Evolutionary conservation across 1,284 basidiomycete species (phyloP), one percentile per base, ranked within the genome.

Genomic region (Puccinia polysora): DNA sequence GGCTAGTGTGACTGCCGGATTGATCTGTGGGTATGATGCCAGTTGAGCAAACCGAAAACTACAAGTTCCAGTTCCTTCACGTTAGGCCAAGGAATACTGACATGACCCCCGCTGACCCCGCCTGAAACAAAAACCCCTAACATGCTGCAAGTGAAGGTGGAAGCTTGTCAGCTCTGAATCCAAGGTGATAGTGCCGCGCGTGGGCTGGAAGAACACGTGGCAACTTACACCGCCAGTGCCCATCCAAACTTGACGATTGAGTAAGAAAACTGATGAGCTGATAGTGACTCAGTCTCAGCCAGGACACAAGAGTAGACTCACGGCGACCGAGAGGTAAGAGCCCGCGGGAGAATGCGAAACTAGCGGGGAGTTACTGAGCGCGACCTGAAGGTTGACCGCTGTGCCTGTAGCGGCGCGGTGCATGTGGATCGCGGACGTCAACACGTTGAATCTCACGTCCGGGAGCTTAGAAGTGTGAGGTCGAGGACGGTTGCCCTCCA

Each of bases 41-140:
- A 45, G 28, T 18, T 25, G 34, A 45, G n/a, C 14, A 7, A 28
- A 14, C 12, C 20, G 20, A 34, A 10, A 47, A 32, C 15, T 20
- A 3, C 25, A 20, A 49, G 43, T 2, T 25, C 6, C 5, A 18
- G 3, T 20, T 18, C 32, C 18, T 12, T 5, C 36, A 12, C 18
- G 10, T 40, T 12, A 18, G n/a, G 38, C 2, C 32, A 10, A 28
- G 4, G 10, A 8, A 63, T 4, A 62, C 49, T 52, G 32, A 71
- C 69, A 58, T 72, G 69, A 6, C 69, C 69, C n/a, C 69, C 69
- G 40, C 69, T 72, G 47, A 72, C 30, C 23, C 69, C 69, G 7
- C 7, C 69, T 20, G 69, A 72, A 12, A 64, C 38, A 32, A 63
- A 59, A 36, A 72, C 60, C 4, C 69, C 69, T n/a, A 72, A 36